phyloP scores from a whole-genome alignment of 1,284 basidiomycete genomes.

The Ceratobasidium sp. region DNA sequence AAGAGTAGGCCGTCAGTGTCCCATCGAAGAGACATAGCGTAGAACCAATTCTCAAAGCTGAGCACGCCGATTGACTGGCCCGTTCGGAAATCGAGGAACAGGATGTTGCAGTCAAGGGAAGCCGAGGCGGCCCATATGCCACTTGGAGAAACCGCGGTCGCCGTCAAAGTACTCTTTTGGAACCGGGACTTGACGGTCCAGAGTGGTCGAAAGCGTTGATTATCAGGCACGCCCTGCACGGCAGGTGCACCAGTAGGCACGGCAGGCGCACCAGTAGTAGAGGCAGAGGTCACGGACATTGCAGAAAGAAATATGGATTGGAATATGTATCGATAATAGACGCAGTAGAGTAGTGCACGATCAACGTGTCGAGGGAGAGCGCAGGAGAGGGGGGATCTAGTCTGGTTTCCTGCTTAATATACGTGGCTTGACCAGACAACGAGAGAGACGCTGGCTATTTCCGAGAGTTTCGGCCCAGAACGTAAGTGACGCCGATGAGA shows the following conservation, averaged over 20 bases:
- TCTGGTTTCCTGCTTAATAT: neutral
- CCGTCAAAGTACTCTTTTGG: neutral
- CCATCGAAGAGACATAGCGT: neutral
- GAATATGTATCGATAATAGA: neutral
- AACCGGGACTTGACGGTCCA: slow-evolving; percentile 13
- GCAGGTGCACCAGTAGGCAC: neutral
- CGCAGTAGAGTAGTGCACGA: neutral
- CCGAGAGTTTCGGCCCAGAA: neutral
- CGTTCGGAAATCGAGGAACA: slow-evolving; percentile 1
- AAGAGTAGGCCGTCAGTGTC: neutral
- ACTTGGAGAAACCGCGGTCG: neutral
- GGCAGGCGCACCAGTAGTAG: neutral
- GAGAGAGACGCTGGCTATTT: neutral
- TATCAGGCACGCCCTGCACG: neutral
- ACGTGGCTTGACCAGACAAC: neutral
- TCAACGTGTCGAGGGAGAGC: slow-evolving; percentile 2
- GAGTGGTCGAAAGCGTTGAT: neutral
- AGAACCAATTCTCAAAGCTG: neutral
- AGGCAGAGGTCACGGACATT: neutral
- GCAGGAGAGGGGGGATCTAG: neutral
- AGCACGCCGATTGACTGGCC: slow-evolving; percentile 14
- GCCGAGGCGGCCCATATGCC: slow-evolving; percentile 5
- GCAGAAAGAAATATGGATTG: neutral
- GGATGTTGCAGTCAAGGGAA: slow-evolving; percentile 3
- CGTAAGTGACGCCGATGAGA: neutral